Evolutionary conservation across 2,329 filamentous ascomycete species (phyloP).

Genomic region (Tolypocladium tropicale): DNA sequence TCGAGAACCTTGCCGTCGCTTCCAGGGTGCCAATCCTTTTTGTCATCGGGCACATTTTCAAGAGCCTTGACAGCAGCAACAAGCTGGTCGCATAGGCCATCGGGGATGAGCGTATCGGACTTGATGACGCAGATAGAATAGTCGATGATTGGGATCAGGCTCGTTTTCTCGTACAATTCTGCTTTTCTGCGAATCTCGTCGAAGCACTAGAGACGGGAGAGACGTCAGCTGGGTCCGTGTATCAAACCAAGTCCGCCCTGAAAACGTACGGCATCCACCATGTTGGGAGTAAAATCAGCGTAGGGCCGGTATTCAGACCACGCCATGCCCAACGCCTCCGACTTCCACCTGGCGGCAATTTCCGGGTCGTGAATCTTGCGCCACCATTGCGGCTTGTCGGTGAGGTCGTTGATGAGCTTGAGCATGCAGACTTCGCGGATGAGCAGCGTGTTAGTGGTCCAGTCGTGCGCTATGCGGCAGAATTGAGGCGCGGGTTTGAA

Average conservation of each 20-base stretch:
- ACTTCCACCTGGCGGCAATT: background rate
- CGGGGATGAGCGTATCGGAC: conserved; percentile 18
- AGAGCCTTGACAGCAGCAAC: conserved; percentile 31
- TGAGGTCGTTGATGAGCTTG: background rate
- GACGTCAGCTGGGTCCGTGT: background rate
- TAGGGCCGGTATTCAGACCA: background rate
- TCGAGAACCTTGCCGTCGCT: conserved; percentile 48
- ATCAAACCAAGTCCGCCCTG: no score
- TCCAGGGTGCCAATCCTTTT: conserved; percentile 52
- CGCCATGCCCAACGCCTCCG: background rate
- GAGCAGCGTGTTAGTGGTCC: background rate
- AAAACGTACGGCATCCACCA: background rate
- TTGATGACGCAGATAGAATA: conserved; percentile 21
- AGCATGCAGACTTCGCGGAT: background rate
- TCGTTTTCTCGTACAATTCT: conserved; percentile 18
- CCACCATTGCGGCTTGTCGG: background rate
- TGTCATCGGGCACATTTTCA: conserved; percentile 36
- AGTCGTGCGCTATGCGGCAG: background rate
- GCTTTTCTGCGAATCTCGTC: conserved; percentile 21
- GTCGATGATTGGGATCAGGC: conserved; percentile 22
- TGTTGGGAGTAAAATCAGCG: background rate
- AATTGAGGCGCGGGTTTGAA: no score
- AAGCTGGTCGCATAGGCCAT: conserved; percentile 24
- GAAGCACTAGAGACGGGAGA: conserved; percentile 15
- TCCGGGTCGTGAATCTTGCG: background rate